Evolutionary conservation across 352 stramenopile species (phyloP), one percentile per base, ranked within the genome.

Genomic region (Detonula confervacea): DNA sequence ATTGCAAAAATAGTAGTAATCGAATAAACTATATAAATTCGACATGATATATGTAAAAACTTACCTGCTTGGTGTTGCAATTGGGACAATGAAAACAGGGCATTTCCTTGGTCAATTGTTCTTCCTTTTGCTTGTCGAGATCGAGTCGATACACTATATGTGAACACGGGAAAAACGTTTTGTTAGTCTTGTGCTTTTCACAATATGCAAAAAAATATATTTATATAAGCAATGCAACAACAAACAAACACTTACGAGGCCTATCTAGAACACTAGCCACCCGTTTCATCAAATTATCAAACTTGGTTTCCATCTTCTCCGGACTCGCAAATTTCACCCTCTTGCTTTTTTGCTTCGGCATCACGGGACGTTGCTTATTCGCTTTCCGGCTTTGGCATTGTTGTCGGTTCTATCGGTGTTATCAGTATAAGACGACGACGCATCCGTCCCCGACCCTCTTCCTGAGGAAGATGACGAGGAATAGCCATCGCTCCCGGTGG

Each of bases 11-110:
- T 42, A 25, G 54, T 46, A 6, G n/a, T n/a, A n/a, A n/a, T n/a
- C n/a, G n/a, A n/a, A n/a, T n/a, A n/a, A n/a, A n/a, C n/a, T n/a
- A n/a, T n/a, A n/a, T n/a, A n/a, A n/a, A n/a, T n/a, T n/a, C n/a
- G n/a, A n/a, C n/a, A n/a, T n/a, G n/a, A n/a, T n/a, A n/a, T n/a
- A n/a, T n/a, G n/a, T n/a, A n/a, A 14, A 14, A 27, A 3, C 60
- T 68, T 27, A 68, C 60, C 62, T 71, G 62, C 44, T 78, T 66
- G 3, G 87, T 93, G 42, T 87, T 87, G 67, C 90, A 94, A 61
- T 85, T 87, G 6, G 90, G 90, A 68, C 90, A 94, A 56, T 86
- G 72, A 55, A 87, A 94, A 5, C 80, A 90, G 11, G 81, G 90
- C 44, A 62, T 56, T 82, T 86, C 14, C 11, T 37, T 24, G 29